These are phyloP conservation scores for Paecilomyces fulvus DNA, from an alignment of 2,329 filamentous ascomycete species.

Conservation along the genomic window DNA sequence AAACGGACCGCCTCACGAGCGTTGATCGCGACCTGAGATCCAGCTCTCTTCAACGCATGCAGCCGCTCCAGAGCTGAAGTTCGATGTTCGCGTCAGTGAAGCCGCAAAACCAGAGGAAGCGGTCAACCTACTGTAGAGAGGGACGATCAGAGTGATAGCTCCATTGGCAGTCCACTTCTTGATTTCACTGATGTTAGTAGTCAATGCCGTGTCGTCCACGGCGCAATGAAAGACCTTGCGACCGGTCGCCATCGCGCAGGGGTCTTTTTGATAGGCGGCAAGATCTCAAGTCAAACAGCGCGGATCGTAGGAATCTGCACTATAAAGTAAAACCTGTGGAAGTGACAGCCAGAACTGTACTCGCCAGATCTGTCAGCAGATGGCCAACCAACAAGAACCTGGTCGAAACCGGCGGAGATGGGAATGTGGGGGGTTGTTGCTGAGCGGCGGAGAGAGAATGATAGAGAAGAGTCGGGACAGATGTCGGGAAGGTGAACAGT, in stretches of 20 bases:
- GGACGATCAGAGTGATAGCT: slow-evolving; percentile 42
- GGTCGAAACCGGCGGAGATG: slow-evolving; percentile 2
- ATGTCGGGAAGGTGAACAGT: not conserved
- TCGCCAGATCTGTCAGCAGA: slow-evolving; percentile 13
- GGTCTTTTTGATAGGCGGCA: slow-evolving; percentile 18
- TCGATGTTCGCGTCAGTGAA: slow-evolving; percentile 7
- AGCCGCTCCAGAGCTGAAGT: slow-evolving; percentile 38
- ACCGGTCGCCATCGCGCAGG: slow-evolving; percentile 28
- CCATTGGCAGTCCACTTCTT: slow-evolving; percentile 45
- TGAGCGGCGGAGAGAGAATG: not conserved
- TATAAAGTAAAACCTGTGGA: slow-evolving; percentile 20
- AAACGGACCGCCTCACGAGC: slow-evolving; percentile 45
- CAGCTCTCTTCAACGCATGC: slow-evolving; percentile 36
- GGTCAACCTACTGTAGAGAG: slow-evolving; percentile 40
- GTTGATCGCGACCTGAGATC: slow-evolving; percentile 41
- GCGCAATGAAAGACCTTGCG: slow-evolving; percentile 44
- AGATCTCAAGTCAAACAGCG: slow-evolving; percentile 9
- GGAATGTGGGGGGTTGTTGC: slow-evolving; percentile 19
- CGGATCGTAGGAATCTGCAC: slow-evolving; percentile 9
- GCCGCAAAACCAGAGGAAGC: not conserved
- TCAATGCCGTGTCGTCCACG: slow-evolving; percentile 45
- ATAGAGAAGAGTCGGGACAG: slow-evolving; percentile 10
- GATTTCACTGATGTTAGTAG: slow-evolving; percentile 45
- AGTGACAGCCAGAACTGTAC: slow-evolving; percentile 22
- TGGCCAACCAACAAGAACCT: not conserved